Conservation (phyloP, 192 early-diverging fungal species). For the Phycomyces blakesleeanus region DNA sequence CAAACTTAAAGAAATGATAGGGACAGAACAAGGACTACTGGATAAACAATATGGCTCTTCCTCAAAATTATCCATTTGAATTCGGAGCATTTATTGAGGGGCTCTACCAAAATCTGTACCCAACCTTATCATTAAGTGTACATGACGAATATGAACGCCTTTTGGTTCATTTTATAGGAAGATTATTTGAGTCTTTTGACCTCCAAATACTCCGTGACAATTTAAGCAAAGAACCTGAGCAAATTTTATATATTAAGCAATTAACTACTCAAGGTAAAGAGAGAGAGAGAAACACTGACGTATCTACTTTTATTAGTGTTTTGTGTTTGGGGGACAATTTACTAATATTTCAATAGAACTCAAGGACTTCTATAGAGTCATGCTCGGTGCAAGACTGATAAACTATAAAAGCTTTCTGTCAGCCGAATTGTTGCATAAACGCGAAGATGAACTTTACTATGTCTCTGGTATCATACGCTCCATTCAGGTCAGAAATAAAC, state of each 20-base stretch:
- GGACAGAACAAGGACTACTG: conserved; percentile 1
- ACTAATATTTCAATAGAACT: no score
- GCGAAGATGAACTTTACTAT: not conserved
- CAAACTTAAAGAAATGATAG: not conserved
- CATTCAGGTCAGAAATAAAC: not conserved
- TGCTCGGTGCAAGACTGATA: not conserved
- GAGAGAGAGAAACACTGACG: no score
- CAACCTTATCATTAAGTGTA: not conserved
- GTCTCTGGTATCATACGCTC: not conserved
- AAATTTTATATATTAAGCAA: not conserved
- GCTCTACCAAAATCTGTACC: conserved; percentile 1
- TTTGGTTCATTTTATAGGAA: conserved; percentile 6
- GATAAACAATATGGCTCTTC: conserved; percentile 12
- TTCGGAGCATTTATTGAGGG: not conserved
- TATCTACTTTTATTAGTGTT: no score
- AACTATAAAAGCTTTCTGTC: not conserved
- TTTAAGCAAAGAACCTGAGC: not conserved
- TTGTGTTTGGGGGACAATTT: no score
- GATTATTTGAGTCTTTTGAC: not conserved
- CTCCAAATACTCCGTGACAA: not conserved
- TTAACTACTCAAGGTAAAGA: conserved; percentile 7
- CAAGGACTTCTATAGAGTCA: not conserved
- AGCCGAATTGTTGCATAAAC: not conserved
- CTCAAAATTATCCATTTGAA: conserved; percentile 1
- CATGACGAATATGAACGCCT: conserved; percentile 1